Evolutionary conservation across 495 filamentous ascomycete species (phyloP), one percentile per base, ranked within the genome.

Genomic region (Aspergillus baeticus): DNA sequence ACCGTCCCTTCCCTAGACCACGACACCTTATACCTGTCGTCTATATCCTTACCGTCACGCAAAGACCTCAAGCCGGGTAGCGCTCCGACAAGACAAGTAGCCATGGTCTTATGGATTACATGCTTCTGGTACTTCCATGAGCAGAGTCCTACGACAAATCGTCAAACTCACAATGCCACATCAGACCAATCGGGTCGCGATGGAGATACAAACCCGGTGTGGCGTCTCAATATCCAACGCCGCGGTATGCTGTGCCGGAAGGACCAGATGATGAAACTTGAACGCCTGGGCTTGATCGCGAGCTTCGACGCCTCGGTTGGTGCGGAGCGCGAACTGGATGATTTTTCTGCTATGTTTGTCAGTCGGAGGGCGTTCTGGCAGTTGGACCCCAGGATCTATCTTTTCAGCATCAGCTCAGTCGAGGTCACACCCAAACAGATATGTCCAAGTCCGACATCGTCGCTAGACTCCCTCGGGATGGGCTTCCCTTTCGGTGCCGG

Each of bases 41-140:
- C 46, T 18, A 2, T 49, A 14, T 49, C 46, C 15, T 7, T 49
- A 10, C 46, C 46, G 3, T 36, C 46, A 4, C 35, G 31, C 33
- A 34, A 36, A 14, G 46, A 49, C 46, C 8, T 49, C 1, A 49
- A 49, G 22, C 46, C 46, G 26, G 15, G 31, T 3, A 49, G 46
- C 31, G 46, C 46, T 33, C 33, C 46, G 17, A 36, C 46, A 5
- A 49, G 46, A 36, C 31, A 35, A 3, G 14, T 34, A 36, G 31
- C 46, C 31, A 49, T 49, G 31, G 46, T 49, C 15, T 22, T 49
- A 21, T 49, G 46, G 46, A 33, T 36, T 10, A 49, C 46, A 17
- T 49, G 35, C 46, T 22, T 36, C 31, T 49, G 46, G 46, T 49
- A 49, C 22, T 49, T 49, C 15, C 46, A 49, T 29, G 46, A 49